phyloP scores from a whole-genome alignment of 2,329 filamentous ascomycete genomes.

The Curvularia sp. region DNA sequence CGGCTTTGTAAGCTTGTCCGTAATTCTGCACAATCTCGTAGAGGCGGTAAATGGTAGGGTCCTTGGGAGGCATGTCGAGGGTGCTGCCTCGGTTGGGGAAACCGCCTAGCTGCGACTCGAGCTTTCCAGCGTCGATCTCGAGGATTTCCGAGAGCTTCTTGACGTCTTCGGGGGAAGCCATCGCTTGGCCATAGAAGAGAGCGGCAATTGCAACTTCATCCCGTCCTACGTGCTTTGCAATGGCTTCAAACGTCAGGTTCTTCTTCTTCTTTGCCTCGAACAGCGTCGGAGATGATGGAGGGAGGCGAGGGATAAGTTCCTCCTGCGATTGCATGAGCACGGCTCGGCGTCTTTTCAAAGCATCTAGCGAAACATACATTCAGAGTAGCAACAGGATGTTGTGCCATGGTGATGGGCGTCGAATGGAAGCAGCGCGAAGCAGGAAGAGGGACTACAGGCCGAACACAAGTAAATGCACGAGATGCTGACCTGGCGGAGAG shows the following conservation, averaged over 20 bases:
- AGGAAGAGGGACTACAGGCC: slow-evolving; percentile 32
- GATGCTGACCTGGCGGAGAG: slow-evolving; percentile 41
- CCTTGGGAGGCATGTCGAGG: slow-evolving; percentile 82
- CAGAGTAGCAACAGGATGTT: slow-evolving; percentile 51
- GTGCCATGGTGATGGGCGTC: slow-evolving; percentile 42
- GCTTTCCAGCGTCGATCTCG: slow-evolving; percentile 62
- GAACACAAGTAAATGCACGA: slow-evolving; percentile 42
- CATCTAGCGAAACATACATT: slow-evolving; percentile 33
- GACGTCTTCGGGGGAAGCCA: slow-evolving; percentile 73
- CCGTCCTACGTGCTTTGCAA: slow-evolving; percentile 75
- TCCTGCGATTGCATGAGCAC: slow-evolving; percentile 56
- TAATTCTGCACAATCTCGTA: slow-evolving; percentile 98
- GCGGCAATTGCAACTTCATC: slow-evolving; percentile 86
- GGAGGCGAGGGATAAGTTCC: slow-evolving; percentile 72
- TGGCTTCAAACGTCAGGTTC: slow-evolving; percentile 78
- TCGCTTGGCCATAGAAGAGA: slow-evolving; percentile 87
- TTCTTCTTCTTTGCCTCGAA: slow-evolving; percentile 81
- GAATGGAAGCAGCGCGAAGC: slow-evolving; percentile 39
- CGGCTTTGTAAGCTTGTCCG: slow-evolving; percentile 92
- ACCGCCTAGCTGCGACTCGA: slow-evolving; percentile 70
- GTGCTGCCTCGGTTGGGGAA: slow-evolving; percentile 83
- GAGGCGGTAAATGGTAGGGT: slow-evolving; percentile 86
- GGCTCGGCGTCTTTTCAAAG: not conserved
- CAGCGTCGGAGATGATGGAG: slow-evolving; percentile 73
- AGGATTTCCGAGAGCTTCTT: slow-evolving; percentile 71